Conservation (phyloP, 148 eudicot genomes). For the Silene latifolia region DNA sequence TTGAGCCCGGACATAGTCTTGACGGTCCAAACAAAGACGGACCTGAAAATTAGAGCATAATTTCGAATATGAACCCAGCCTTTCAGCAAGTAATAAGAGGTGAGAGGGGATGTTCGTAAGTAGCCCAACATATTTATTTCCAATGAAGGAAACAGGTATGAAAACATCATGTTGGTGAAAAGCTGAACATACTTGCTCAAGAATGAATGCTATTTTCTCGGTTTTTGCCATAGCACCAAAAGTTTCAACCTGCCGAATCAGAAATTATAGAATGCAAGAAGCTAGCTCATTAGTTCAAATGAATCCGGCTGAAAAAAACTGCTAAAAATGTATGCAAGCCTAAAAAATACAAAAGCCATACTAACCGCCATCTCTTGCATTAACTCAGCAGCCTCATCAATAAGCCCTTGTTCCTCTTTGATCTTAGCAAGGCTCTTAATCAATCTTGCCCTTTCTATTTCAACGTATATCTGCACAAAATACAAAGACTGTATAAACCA, state of each 20-base stretch:
- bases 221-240: conserved; percentile 99
- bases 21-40: conserved; percentile 83
- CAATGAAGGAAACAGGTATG: not conserved
- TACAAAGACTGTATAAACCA: not conserved
- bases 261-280: not conserved
- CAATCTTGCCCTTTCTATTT: conserved; percentile 83
- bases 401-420: conserved; percentile 82
- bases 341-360: conserved; percentile 14
- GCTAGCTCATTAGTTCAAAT: not conserved
- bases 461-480: conserved; percentile 73
- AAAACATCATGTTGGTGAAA: not conserved
- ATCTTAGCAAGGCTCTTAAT: conserved; percentile 84
- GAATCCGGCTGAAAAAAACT: not conserved
- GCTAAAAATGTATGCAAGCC: not conserved
- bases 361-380: conserved; percentile 98
- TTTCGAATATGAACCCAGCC: conserved; percentile 9
- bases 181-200: conserved; percentile 69
- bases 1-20: conserved; percentile 89
- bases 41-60: conserved; percentile 43
- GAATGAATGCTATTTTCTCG: conserved; percentile 89
- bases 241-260: conserved; percentile 70
- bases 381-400: conserved; percentile 95
- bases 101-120: not conserved
- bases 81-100: not conserved
- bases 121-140: not conserved